Percentiles rank a stretch among this genome's conserved stretches.
phyloP scores from a whole-genome alignment of 78 protist genomes.

The Blattamonas nauphoetae region DNA sequence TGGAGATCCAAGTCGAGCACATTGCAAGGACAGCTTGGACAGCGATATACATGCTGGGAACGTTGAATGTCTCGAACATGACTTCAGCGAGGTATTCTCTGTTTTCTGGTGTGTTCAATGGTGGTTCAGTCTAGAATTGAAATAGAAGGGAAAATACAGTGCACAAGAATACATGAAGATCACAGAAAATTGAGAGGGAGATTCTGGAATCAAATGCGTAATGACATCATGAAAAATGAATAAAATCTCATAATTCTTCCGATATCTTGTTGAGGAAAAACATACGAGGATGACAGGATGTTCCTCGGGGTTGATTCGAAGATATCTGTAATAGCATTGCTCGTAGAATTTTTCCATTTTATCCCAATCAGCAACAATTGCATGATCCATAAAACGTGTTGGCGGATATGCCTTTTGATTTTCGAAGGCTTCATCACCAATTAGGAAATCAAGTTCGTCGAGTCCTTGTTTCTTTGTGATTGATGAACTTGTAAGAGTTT shows the following conservation, averaged over 20 bases:
- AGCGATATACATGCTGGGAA: constrained; percentile 92
- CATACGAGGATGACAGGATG: constrained; percentile 77
- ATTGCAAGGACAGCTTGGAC: constrained; percentile 98
- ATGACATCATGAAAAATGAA: neutral
- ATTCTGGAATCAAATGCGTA: neutral
- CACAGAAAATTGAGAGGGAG: neutral
- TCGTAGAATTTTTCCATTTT: constrained; percentile 93
- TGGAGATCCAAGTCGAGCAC: constrained; percentile 74
- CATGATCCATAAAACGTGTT: constrained; percentile 82
- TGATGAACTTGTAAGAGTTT: too few species aligned
- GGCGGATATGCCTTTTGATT: constrained; percentile 44
- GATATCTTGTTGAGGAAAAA: neutral
- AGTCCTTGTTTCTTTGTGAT: constrained; percentile 34
- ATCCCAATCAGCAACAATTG: constrained; percentile 90
- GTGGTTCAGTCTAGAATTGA: constrained; percentile 85
- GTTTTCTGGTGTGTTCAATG: constrained; percentile 97
- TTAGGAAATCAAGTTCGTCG: constrained; percentile 92
- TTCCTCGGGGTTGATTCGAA: constrained; percentile 95
- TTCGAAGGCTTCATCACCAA: constrained; percentile 73
- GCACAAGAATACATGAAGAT: neutral
- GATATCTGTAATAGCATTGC: constrained; percentile 87
- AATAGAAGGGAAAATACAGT: neutral
- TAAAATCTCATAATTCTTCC: neutral
- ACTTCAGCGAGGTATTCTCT: constrained; percentile 96
- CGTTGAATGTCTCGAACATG: constrained; percentile 98